These are phyloP conservation scores for Trametes meyenii DNA, from an alignment of 768 basidiomycete species.

Conservation along the genomic window DNA sequence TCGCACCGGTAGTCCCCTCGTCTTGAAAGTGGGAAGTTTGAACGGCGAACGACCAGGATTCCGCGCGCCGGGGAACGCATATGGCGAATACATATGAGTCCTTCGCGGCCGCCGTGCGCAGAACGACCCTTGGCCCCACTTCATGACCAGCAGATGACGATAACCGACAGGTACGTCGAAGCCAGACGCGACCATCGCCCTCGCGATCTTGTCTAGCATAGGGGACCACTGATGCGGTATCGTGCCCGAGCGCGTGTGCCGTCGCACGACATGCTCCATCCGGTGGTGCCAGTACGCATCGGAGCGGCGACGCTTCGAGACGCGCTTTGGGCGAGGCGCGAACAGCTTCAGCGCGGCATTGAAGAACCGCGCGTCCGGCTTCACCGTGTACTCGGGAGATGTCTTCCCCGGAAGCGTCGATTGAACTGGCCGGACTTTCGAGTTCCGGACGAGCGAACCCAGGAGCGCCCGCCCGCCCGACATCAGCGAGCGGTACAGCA, in stretches of 20 bases:
- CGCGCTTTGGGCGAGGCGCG: slow-evolving; percentile 11
- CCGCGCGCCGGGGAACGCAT: slow-evolving; percentile 15
- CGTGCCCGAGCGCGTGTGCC: slow-evolving; percentile 26
- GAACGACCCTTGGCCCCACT: slow-evolving; percentile 5
- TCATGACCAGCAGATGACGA: slow-evolving; percentile 44
- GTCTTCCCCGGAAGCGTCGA: neutral
- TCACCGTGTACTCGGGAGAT: slow-evolving; percentile 32
- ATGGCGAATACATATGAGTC: slow-evolving; percentile 8
- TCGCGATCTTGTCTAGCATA: slow-evolving; percentile 17
- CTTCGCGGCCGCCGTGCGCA: neutral
- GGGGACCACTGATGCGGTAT: neutral
- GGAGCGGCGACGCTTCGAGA: slow-evolving; percentile 1
- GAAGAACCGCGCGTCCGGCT: slow-evolving; percentile 68
- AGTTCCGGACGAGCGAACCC: neutral
- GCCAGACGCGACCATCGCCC: slow-evolving; percentile 44
- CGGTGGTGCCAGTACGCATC: slow-evolving; percentile 37
- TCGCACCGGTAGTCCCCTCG: slow-evolving; percentile 24
- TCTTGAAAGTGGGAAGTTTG: slow-evolving; percentile 23
- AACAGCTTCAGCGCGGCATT: slow-evolving; percentile 57
- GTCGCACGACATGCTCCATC: slow-evolving; percentile 31
- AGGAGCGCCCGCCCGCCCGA: slow-evolving; percentile 24
- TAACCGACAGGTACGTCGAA: slow-evolving; percentile 44
- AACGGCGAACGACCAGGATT: neutral
- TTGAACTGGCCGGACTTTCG: neutral
- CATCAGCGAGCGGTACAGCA: slow-evolving; percentile 37